Percentiles rank a stretch among this genome's conserved stretches.
phyloP scores from a whole-genome alignment of 768 basidiomycete genomes.

The Lentinula sp. region DNA sequence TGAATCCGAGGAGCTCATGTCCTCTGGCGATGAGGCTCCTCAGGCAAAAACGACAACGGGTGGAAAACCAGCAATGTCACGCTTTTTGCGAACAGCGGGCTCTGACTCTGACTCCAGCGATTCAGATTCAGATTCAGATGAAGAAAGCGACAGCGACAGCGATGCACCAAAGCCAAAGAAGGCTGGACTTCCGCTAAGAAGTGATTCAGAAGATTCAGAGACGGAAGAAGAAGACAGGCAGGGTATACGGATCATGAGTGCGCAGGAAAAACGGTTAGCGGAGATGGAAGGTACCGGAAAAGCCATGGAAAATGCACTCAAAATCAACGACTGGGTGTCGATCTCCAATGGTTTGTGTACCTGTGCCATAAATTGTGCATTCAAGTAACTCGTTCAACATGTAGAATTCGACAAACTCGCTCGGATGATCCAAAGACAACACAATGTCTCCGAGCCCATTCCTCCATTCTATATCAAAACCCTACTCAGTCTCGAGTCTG shows the following conservation, averaged over 20 bases:
- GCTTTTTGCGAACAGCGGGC: constrained; percentile 65
- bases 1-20: constrained; percentile 72
- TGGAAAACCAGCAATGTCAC: constrained; percentile 64
- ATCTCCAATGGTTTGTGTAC: constrained; percentile 72
- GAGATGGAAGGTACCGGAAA: constrained; percentile 95
- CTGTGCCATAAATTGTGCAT: neutral
- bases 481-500: constrained; percentile 66
- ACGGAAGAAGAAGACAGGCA: constrained; percentile 62
- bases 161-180: constrained; percentile 36
- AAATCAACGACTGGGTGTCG: constrained; percentile 95
- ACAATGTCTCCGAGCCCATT: constrained; percentile 78
- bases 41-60: constrained; percentile 38
- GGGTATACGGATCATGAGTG: constrained; percentile 75
- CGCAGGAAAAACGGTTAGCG: constrained; percentile 85
- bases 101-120: constrained; percentile 60
- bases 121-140: constrained; percentile 50
- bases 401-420: constrained; percentile 94
- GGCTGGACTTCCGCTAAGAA: constrained; percentile 31
- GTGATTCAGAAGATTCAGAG: constrained; percentile 44
- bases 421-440: constrained; percentile 84
- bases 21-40: constrained; percentile 55
- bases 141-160: constrained; percentile 50
- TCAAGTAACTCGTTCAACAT: neutral
- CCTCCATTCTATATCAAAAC: constrained; percentile 83
- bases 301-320: constrained; percentile 88